These are phyloP conservation scores for Blastocystis sp. DNA, from an alignment of 352 stramenopile genomes.

Conservation along the genomic window DNA sequence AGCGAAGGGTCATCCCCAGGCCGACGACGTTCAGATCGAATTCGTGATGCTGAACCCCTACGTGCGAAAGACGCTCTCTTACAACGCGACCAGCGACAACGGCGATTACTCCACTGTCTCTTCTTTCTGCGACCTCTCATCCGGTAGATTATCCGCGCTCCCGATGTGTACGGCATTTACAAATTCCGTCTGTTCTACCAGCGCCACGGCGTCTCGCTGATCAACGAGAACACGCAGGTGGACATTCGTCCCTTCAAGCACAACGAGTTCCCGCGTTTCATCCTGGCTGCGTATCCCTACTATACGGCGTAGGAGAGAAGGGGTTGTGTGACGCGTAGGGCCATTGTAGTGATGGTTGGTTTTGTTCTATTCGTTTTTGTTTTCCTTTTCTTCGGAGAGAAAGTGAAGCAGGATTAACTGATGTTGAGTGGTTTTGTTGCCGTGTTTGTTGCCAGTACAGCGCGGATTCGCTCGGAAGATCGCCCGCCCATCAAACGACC, in stretches of 20 bases:
- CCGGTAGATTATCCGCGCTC: constrained; percentile 75
- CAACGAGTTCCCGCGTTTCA: constrained; percentile 92
- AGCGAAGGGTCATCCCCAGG: constrained; percentile 73
- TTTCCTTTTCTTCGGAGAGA: constrained; percentile 86
- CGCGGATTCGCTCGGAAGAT: no score
- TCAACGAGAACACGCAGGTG: constrained; percentile 87
- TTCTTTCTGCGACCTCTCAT: neutral
- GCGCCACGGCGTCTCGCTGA: constrained; percentile 83
- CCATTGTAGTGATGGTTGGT: constrained; percentile 87
- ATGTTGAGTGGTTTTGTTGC: neutral
- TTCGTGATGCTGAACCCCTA: constrained; percentile 92
- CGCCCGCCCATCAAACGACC: neutral
- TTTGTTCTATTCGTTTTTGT: constrained; percentile 87
- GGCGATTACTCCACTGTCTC: constrained; percentile 60
- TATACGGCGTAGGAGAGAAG: constrained; percentile 80
- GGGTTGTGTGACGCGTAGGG: constrained; percentile 47
- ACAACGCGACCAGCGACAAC: constrained; percentile 42
- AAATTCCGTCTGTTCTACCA: constrained; percentile 90
- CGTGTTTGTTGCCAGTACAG: constrained; percentile 28
- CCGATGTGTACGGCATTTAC: constrained; percentile 90
- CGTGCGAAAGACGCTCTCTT: constrained; percentile 85
- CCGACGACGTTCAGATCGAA: constrained; percentile 87
- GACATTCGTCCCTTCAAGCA: constrained; percentile 90
- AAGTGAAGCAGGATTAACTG: constrained; percentile 75
- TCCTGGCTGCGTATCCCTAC: constrained; percentile 88